Evolutionary conservation across 2,329 filamentous ascomycete genomes (phyloP).

Genomic region (Cladosporium sp.): DNA sequence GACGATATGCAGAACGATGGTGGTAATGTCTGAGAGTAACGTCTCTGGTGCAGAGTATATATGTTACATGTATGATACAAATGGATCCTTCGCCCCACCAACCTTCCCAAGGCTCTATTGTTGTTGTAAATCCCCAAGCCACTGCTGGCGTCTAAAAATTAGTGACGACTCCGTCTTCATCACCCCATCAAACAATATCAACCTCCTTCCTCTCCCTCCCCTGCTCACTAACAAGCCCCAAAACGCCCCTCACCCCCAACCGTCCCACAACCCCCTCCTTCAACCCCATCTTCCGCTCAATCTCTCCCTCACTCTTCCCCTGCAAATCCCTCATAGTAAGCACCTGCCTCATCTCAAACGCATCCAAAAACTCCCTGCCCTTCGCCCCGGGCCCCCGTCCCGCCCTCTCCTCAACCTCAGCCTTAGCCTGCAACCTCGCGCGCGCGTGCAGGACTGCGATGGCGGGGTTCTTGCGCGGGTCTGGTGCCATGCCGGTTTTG

Average conservation of each 20-base stretch:
- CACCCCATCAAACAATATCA: slow-evolving; percentile 29
- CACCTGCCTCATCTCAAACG: slow-evolving; percentile 41
- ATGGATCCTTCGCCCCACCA: not conserved
- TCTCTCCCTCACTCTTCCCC: slow-evolving; percentile 30
- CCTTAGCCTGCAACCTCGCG: slow-evolving; percentile 51
- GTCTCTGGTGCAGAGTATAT: not conserved
- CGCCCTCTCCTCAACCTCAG: slow-evolving; percentile 53
- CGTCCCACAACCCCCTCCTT: slow-evolving; percentile 36
- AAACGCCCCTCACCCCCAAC: slow-evolving; percentile 34
- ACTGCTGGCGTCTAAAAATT: not conserved
- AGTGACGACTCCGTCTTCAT: not conserved
- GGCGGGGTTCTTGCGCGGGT: slow-evolving; percentile 53
- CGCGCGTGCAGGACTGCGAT: slow-evolving; percentile 55
- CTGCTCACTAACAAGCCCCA: slow-evolving; percentile 32
- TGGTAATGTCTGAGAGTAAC: not conserved
- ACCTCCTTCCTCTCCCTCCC: slow-evolving; percentile 34
- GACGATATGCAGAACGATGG: not conserved
- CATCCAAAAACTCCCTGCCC: slow-evolving; percentile 46
- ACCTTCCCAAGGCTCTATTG: not conserved
- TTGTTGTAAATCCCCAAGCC: not conserved
- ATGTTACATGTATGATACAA: slow-evolving; percentile 1
- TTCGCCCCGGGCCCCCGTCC: slow-evolving; percentile 39
- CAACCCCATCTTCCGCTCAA: slow-evolving; percentile 37
- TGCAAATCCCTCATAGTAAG: slow-evolving; percentile 35
- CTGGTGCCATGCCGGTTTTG: slow-evolving; percentile 34